Percentiles rank a stretch among this genome's conserved stretches.
These are phyloP conservation scores for Rusavskia elegans DNA, from an alignment of 495 filamentous ascomycete genomes.

Conservation along the genomic window DNA sequence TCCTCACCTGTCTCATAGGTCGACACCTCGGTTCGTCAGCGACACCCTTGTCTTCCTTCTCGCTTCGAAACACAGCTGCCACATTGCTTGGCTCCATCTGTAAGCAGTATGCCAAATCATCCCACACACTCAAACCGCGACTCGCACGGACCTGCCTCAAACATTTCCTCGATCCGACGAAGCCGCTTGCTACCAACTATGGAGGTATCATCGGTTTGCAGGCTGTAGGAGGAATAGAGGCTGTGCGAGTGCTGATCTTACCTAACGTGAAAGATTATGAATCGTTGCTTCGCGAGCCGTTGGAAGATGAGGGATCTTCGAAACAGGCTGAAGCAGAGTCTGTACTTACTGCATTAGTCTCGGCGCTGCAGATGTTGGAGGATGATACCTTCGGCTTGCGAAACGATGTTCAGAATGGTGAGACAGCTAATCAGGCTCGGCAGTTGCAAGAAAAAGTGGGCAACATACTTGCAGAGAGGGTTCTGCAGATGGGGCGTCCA, in stretches of 20 bases:
- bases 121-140: slow-evolving; percentile 64
- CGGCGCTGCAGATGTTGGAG: slow-evolving; percentile 36
- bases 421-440: slow-evolving; percentile 36
- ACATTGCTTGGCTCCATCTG: slow-evolving; percentile 59
- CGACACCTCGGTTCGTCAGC: slow-evolving; percentile 51
- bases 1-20: slow-evolving; percentile 80
- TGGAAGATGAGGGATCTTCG: slow-evolving; percentile 29
- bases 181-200: slow-evolving; percentile 67
- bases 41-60: slow-evolving; percentile 47
- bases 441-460: slow-evolving; percentile 46
- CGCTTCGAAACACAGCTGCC: slow-evolving; percentile 70
- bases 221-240: slow-evolving; percentile 58
- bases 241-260: slow-evolving; percentile 63
- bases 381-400: slow-evolving; percentile 19
- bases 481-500: slow-evolving; percentile 35
- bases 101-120: slow-evolving; percentile 56
- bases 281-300: slow-evolving; percentile 48
- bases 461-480: slow-evolving; percentile 32
- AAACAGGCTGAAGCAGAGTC: slow-evolving; percentile 41
- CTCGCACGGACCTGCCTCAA: slow-evolving; percentile 86
- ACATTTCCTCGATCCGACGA: slow-evolving; percentile 68
- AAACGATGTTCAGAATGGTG: slow-evolving; percentile 28
- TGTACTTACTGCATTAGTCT: slow-evolving; percentile 43
- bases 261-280: slow-evolving; percentile 71
- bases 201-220: slow-evolving; percentile 69